phyloP scores from a whole-genome alignment of 805 yeast species.

The Hanseniaspora lindneri region DNA sequence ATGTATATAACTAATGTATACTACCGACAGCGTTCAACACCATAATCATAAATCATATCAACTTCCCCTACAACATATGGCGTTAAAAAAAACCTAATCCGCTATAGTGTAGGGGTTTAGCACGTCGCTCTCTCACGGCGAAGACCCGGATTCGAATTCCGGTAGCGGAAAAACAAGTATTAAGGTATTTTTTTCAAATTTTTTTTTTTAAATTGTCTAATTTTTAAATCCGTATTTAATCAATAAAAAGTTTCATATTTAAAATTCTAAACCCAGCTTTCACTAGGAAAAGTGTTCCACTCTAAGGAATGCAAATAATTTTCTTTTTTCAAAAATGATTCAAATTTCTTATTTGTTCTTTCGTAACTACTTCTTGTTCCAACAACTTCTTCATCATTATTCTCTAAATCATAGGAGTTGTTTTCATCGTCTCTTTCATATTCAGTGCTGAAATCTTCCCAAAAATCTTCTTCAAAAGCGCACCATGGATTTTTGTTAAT shows the following conservation, averaged over 20 bases:
- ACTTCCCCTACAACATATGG: no score
- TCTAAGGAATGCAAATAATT: neutral
- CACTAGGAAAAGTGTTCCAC: no score
- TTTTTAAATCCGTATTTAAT: no score
- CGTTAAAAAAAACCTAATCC: neutral
- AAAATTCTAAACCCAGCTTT: no score
- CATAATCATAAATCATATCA: no score
- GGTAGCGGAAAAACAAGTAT: constrained; percentile 16
- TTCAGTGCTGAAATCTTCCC: neutral
- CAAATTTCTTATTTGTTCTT: no score
- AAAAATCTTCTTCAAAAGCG: constrained; percentile 18
- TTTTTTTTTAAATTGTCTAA: neutral
- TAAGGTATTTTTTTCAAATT: constrained; percentile 4
- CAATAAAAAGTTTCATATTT: no score
- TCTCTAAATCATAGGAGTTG: neutral
- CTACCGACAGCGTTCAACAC: no score
- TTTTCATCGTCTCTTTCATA: neutral
- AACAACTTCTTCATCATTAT: no score
- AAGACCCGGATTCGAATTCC: constrained; percentile 16
- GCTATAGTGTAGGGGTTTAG: constrained; percentile 16
- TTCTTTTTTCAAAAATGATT: neutral
- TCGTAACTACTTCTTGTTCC: no score
- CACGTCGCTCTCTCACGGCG: constrained; percentile 17
- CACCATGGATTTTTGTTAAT: constrained; percentile 21
- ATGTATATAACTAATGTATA: no score